Base-by-base conservation (phyloP, 192 early-diverging fungal species). In the Chytriomyces hyalinus region DNA sequence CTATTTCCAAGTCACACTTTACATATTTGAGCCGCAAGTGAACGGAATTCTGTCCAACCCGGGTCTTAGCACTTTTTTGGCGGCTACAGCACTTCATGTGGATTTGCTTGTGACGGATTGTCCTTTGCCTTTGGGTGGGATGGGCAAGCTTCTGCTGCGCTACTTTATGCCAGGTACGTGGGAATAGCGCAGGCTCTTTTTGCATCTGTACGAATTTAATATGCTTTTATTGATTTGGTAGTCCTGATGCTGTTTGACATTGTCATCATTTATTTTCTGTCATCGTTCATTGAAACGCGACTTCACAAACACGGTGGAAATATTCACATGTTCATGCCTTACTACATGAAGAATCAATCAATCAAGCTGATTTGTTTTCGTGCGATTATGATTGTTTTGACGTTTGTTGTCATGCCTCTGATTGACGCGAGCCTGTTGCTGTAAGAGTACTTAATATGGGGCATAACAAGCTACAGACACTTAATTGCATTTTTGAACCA, bases 321-420 rank as follows among this genome's bases (percentile, higher is more conserved):
- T 65, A 36, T 62, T 15, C 17, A 13, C 8, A 17, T 13, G 74
- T 53, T 50, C 20, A 17, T 44, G 17, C 74, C 74, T n/a, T 67
- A 67, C n/a, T 67, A 51, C 11, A 9, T 76, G n/a, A 67, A 76
- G 24, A 65, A 49, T 11, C 62, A 76, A 49, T 50, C 44, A 1
- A 28, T 67, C 22, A 62, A 49, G 4, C 6, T 67, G 47, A 76
- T 76, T 59, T 76, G 51, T 51, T 67, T 76, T 36, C 43, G 65
- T 6, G 62, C 64, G 4, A 8, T 76, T 50, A 6, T 49, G 9
- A 51, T 48, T 26, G 28, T 51, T n/a, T 36, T 76, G 20, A 67
- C 65, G 9, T 67, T 76, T 59, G 50, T 67, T 17, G 17, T 76
- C 2, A 76, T 76, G 74, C 74, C 74, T 20, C 62, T 76, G 13